Evolutionary conservation across 2,329 filamentous ascomycete species (phyloP), one percentile per base, ranked within the genome.

Genomic region (Thielaviopsis euricoi): DNA sequence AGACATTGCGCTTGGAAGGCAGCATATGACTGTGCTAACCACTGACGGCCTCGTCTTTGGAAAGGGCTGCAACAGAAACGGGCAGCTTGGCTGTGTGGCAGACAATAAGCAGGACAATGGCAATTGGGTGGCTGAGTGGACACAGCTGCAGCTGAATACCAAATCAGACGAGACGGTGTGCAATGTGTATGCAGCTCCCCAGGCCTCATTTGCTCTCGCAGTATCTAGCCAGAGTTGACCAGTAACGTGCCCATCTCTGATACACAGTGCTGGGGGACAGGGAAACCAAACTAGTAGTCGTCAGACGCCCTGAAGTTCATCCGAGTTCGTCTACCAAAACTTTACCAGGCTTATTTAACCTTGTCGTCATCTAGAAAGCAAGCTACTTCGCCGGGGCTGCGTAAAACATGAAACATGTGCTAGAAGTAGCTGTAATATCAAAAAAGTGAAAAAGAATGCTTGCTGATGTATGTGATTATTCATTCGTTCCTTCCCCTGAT

Each of bases 1-100:
- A 6, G 81, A 84, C 61, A 70, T 83, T 46, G 77, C 73, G 0
- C 64, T 85, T 6, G 83, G 83, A 0, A 75, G 77, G 40, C 71
- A 72, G 7, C 82, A 86, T 66, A 71, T 80, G n/a, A 69, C 83
- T 9, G 76, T 75, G 6, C 65, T 85, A 23, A 77, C 74, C 0
- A 69, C 70, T 0, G 69, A 73, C 1, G 73, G 74, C 0, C 69
- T 69, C 21, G 66, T 85, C 0, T 83, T 75, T 62, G 76, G 77
- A 3, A 70, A 78, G 50, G 83, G 83, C 0, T 70, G 73, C 40
- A 83, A 83, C 59, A 62, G 62, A 1, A 79, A 79, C 63, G 80
- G 81, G 0, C 82, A 86, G 65, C 71, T 85, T 15, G 82, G 81
- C 0, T 59, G 79, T 23, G 64, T 65, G 6, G 54, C 37, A 22